Evolutionary conservation across 2,329 filamentous ascomycete species (phyloP).

Genomic region (Penicillium thymicola): DNA sequence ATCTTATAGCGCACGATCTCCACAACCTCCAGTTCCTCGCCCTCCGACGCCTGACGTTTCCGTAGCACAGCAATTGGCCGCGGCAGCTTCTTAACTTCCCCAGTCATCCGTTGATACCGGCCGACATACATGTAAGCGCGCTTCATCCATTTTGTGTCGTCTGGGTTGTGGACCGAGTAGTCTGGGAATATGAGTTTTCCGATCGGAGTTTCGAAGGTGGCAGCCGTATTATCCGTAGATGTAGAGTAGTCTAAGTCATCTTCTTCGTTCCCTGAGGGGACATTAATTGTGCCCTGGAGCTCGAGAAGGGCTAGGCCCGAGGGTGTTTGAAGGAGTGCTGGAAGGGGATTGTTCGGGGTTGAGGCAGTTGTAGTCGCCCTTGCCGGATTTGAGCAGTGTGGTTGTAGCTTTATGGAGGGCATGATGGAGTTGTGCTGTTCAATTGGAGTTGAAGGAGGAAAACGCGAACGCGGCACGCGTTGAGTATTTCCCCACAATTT

Average conservation of each 20-base stretch:
- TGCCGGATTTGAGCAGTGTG: conserved; percentile 16
- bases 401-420: conserved; percentile 44
- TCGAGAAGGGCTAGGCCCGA: conserved; percentile 86
- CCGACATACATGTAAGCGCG: conserved; percentile 84
- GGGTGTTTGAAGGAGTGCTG: conserved; percentile 80
- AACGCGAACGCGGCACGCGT: conserved; percentile 20
- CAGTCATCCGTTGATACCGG: conserved; percentile 80
- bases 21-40: conserved; percentile 66
- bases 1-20: conserved; percentile 87
- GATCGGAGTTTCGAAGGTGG: conserved; percentile 51
- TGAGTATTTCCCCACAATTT: conserved; percentile 13
- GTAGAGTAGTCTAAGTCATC: conserved; percentile 28
- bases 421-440: conserved; percentile 16
- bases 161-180: conserved; percentile 55
- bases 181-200: conserved; percentile 77
- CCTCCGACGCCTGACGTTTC: conserved; percentile 45
- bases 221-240: conserved; percentile 7
- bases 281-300: conserved; percentile 85
- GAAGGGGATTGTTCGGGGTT: conserved; percentile 58
- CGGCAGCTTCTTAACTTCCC: conserved; percentile 82
- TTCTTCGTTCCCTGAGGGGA: conserved; percentile 49
- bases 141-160: conserved; percentile 79
- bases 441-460: neutral
- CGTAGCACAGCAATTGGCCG: conserved; percentile 76
- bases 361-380: neutral